A percentile compares a stretch with the other conserved stretches of the same genome.
Evolutionary conservation across 768 basidiomycete genomes (phyloP).

Genomic region (Boletus pseudopeckii): DNA sequence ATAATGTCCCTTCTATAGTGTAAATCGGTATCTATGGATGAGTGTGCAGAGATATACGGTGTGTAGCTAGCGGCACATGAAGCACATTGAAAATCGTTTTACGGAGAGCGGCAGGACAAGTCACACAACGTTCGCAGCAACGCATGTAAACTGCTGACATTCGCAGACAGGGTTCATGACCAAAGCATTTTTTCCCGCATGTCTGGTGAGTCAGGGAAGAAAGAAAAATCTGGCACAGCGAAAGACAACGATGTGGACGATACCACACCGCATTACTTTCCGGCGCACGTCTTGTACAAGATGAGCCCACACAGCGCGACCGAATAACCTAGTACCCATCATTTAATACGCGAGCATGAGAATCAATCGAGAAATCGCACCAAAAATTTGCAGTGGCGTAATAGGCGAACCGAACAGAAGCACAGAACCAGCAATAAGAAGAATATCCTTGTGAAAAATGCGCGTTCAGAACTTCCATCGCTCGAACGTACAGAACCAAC

Average conservation of each 20-base stretch:
- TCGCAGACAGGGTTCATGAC: neutral
- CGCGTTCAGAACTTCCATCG: slow-evolving; percentile 10
- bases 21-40: slow-evolving; percentile 11
- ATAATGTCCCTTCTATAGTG: neutral
- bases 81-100: neutral
- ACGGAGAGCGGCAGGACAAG: neutral
- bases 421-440: slow-evolving; percentile 90
- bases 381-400: slow-evolving; percentile 82
- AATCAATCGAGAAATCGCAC: slow-evolving; percentile 33
- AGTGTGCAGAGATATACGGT: neutral
- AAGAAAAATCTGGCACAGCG: neutral
- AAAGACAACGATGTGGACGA: too few relatives aligned
- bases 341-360: neutral
- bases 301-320: slow-evolving; percentile 83
- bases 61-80: neutral
- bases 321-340: slow-evolving; percentile 63
- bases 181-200: neutral
- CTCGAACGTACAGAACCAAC: slow-evolving; percentile 34
- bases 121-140: neutral
- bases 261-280: slow-evolving; percentile 40
- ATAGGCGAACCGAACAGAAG: slow-evolving; percentile 78
- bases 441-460: slow-evolving; percentile 64
- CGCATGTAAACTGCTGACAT: neutral
- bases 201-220: neutral
- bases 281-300: slow-evolving; percentile 75